Evolutionary conservation across 31 red algal species (phyloP), one percentile per base, ranked within the genome.

Genomic region (Asparagopsis taxiformis): DNA sequence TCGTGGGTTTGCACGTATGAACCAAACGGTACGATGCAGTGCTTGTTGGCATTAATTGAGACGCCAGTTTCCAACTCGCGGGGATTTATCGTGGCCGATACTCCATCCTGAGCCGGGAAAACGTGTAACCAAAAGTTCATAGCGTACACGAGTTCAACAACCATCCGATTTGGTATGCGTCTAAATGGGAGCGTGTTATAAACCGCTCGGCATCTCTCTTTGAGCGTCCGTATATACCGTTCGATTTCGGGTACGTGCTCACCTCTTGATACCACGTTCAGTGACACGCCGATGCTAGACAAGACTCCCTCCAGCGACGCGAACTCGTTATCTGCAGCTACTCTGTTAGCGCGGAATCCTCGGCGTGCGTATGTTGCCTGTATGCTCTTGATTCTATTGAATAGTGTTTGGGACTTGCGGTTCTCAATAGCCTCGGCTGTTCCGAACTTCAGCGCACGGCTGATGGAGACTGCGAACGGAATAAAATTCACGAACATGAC

Each of bases 101-200:
- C 19, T 5, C 54, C 54, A n/a, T 21, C 19, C 10, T 5, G 25
- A 13, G 7, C 19, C 8, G 21, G 54, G 54, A 68, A 68, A 21
- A 35, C 36, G 38, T 44, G 31, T 3, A 68, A 51, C 64, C 64
- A 68, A 16, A 68, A 68, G 3, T n/a, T 68, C 34, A 39, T 68
- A 35, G 4, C 19, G 34, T 68, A 46, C 20, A 68, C 4, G 5
- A 68, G 3, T 28, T 44, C 43, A 3, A 68, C 17, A 3, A 51
- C n/a, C 36, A 41, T 46, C 11, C 43, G 16, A 5, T 68, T 68
- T 46, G 34, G 64, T 2, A 68, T 68, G 17, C 34, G 26, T 33
- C n/a, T 68, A 35, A 50, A 68, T n/a, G 64, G 32, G 32, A 68
- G 34, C 13, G 43, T 68, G 64, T 68, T 68, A 35, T 44, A 68